Percentiles rank a stretch among this genome's conserved stretches.
Conservation (phyloP, 257 asterid genomes). For the Solanum tarapatanum region DNA sequence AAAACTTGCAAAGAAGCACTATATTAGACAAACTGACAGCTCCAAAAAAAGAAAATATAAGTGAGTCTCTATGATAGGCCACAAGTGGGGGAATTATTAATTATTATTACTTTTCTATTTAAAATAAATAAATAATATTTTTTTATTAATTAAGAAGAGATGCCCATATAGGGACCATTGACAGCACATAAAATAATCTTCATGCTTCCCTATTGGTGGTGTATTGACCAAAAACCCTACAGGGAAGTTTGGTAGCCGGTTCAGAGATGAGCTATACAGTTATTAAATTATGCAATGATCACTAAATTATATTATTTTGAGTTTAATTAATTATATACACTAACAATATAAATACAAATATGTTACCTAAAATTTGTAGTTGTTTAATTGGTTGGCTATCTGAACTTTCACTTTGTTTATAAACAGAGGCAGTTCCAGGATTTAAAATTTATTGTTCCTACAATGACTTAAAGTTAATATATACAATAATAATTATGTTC, state of each 20-base stretch:
- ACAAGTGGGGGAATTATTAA: neutral
- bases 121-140: neutral
- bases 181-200: neutral
- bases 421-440: accelerated
- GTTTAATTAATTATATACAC: too few relatives aligned
- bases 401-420: neutral
- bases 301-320: too few relatives aligned
- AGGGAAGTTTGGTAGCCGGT: neutral
- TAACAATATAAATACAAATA: neutral
- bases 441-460: neutral
- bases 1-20: conserved; percentile 9
- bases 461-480: neutral
- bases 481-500: neutral
- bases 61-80: neutral
- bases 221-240: neutral
- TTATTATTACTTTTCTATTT: neutral
- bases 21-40: neutral
- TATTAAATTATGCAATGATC: neutral
- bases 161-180: neutral
- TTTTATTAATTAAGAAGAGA: neutral
- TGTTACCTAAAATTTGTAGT: neutral
- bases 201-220: neutral
- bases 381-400: neutral
- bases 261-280: neutral
- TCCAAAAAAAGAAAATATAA: neutral